Conservation (phyloP, 2,329 filamentous ascomycete species). For the Penicillium hesseltinei region DNA sequence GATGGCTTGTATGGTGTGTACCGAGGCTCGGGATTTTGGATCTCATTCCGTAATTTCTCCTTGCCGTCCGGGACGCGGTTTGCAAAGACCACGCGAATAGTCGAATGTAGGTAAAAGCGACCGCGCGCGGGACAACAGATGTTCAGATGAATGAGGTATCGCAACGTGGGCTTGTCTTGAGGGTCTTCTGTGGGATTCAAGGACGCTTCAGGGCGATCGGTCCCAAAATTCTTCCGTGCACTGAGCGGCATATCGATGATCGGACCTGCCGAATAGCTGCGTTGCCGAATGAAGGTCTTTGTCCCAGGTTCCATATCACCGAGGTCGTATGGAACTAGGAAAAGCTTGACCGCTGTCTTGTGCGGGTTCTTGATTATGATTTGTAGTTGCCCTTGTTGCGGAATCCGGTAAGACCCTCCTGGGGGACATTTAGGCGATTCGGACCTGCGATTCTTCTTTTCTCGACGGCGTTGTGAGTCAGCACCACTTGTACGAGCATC, state of each 20-base stretch:
- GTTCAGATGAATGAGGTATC: conserved; percentile 89
- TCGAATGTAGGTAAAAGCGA: conserved; percentile 87
- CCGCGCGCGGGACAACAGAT: conserved; percentile 84
- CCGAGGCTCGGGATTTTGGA: conserved; percentile 81
- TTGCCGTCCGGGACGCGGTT: conserved; percentile 95
- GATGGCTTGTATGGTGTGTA: conserved; percentile 79
- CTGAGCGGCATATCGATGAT: conserved; percentile 69
- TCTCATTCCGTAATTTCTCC: conserved; percentile 85
- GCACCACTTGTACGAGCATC: conserved; percentile 19
- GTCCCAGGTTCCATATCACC: conserved; percentile 88
- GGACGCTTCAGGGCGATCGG: conserved; percentile 55
- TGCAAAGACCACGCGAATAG: conserved; percentile 90
- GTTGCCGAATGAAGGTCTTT: conserved; percentile 93
- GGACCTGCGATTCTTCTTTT: conserved; percentile 61
- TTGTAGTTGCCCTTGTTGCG: conserved; percentile 88
- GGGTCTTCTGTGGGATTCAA: conserved; percentile 43
- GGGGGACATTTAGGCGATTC: conserved; percentile 67
- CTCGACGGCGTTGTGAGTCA: conserved; percentile 46
- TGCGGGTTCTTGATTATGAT: conserved; percentile 98
- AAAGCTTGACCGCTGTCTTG: conserved; percentile 95
- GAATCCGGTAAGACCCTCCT: conserved; percentile 89
- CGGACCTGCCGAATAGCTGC: conserved; percentile 84
- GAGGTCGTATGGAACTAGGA: conserved; percentile 89
- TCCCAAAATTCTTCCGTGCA: conserved; percentile 44
- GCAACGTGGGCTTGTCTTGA: conserved; percentile 65